Evolutionary conservation across 257 asterid species (phyloP).

Genomic region (Nicotiana tomentosiformis): DNA sequence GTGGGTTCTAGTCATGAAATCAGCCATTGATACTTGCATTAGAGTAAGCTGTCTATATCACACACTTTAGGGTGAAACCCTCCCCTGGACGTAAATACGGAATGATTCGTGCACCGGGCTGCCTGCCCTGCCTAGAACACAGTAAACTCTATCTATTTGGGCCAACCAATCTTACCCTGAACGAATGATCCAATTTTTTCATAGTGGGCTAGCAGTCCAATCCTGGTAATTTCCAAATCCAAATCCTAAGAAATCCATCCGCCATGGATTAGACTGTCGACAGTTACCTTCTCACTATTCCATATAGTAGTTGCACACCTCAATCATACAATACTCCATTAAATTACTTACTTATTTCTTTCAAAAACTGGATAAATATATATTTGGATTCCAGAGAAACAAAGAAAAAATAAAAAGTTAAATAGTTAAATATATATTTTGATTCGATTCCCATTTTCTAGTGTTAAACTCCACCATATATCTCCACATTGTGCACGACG

Average conservation of each 20-base stretch:
- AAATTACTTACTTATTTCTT: background rate
- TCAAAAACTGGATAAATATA: background rate
- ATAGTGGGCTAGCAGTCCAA: background rate
- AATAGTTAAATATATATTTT: background rate
- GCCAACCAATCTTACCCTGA: no score
- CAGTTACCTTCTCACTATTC: constrained; percentile 6
- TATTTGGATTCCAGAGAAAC: background rate
- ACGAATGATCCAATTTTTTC: no score
- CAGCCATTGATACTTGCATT: no score
- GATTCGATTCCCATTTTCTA: background rate
- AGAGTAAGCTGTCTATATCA: no score
- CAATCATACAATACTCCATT: constrained; percentile 3
- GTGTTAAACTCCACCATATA: background rate
- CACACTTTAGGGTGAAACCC: no score
- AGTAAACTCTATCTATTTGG: no score
- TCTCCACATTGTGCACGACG: background rate
- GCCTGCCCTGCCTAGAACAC: no score
- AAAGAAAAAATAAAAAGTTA: background rate
- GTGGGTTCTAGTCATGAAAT: no score
- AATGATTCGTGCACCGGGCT: no score
- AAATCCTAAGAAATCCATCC: background rate
- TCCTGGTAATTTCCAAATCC: background rate
- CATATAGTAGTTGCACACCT: background rate
- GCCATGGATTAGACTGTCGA: background rate
- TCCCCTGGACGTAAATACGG: no score